Base-by-base conservation (phyloP, 805 yeast genomes). In the Kuraishia borneana region DNA sequence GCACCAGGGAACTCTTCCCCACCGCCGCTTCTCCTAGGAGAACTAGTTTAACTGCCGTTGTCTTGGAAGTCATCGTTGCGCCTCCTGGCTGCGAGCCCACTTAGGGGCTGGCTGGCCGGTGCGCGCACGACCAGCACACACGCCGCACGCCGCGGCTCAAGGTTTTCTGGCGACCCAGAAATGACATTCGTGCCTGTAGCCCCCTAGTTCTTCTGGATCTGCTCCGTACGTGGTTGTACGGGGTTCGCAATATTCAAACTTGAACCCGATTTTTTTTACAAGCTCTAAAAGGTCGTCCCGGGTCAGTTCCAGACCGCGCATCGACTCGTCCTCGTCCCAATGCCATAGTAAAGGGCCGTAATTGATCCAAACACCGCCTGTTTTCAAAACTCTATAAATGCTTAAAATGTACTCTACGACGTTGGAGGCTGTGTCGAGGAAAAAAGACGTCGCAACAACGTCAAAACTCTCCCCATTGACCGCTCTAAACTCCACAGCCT, bases 21-120 rank as follows among this genome's bases (percentile, higher is more conserved):
- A 89, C 98, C 0, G 98, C 98, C 1, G 96, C 96, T 53, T 89
- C 98, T 20, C 98, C 98, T 31, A 89, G 63, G 27, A 89, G 73
- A 6, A 89, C 98, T 37, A 89, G 69, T 58, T 89, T 89, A 36
- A 89, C 94, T 12, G 88, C 72, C 20, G 82, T 78, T 33, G 80
- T 61, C n/a, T n/a, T n/a, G n/a, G n/a, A n/a, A n/a, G n/a, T n/a
- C n/a, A n/a, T n/a, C n/a, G n/a, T n/a, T n/a, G n/a, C n/a, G n/a
- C n/a, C n/a, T n/a, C n/a, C n/a, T n/a, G n/a, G n/a, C n/a, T n/a
- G n/a, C n/a, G n/a, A n/a, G n/a, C n/a, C n/a, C n/a, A n/a, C n/a
- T n/a, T n/a, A n/a, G n/a, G n/a, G n/a, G n/a, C n/a, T n/a, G n/a
- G n/a, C n/a, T n/a, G n/a, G n/a, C n/a, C n/a, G n/a, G n/a, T n/a